Conservation (phyloP, 83 land plant genomes). For the Thuja plicata region DNA sequence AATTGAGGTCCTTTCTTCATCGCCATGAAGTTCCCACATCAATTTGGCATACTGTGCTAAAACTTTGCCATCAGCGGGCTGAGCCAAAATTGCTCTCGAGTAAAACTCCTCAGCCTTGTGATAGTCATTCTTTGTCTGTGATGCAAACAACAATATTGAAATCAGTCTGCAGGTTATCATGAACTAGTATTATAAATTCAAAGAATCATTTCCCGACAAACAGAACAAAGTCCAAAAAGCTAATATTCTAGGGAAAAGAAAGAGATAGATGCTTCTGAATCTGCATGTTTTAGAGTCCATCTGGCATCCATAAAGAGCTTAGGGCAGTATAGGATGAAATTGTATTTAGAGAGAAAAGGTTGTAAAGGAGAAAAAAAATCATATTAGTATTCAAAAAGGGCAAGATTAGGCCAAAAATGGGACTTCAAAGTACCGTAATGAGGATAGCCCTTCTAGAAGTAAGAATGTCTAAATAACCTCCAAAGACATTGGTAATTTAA, state of each 20-base stretch:
- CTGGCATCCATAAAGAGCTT: neutral
- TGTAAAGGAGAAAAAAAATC: neutral
- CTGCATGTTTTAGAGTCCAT: neutral
- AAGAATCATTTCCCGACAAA: neutral
- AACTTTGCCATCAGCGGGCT: constrained; percentile 57
- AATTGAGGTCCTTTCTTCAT: constrained; percentile 41
- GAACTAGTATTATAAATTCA: neutral
- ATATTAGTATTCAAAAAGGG: neutral
- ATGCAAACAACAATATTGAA: constrained; percentile 1
- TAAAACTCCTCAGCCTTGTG: constrained; percentile 58
- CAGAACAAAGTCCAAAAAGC: neutral
- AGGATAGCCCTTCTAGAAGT: neutral
- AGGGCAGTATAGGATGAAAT: neutral
- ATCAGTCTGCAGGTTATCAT: neutral
- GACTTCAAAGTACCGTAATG: neutral
- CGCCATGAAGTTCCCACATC: constrained; percentile 59
- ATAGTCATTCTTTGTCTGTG: constrained; percentile 42
- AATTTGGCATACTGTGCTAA: constrained; percentile 59
- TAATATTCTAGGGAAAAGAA: neutral
- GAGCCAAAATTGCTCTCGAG: constrained; percentile 46
- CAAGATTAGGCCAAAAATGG: neutral
- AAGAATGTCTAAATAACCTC: neutral
- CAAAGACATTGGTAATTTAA: neutral
- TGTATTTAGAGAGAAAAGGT: neutral
- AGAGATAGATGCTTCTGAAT: neutral